Evolutionary conservation across 1,284 basidiomycete species (phyloP), one percentile per base, ranked within the genome.

Genomic region (Taiwanofungus camphoratus): DNA sequence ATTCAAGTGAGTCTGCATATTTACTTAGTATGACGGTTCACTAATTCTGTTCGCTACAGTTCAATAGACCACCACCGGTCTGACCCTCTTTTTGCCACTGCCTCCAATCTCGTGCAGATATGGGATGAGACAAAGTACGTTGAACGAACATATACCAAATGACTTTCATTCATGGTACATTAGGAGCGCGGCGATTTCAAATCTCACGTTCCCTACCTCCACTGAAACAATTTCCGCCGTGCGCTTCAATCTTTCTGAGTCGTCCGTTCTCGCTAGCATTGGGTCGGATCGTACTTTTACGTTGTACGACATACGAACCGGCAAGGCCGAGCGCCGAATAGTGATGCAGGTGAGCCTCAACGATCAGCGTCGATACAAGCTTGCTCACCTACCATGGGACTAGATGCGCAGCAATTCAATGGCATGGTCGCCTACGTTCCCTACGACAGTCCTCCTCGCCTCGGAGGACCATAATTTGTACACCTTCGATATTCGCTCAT

Each of bases 401-500:
- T 50, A 87, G 79, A 90, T 93, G 82, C 79, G 77, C 53, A 82
- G 81, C 56, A 99, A 99, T 56, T 77, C 88, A 27, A 73, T 99
- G 4, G 77, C 91, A 16, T 99, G 94, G 92, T 97, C 92, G 39
- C 95, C 96, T 0, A 92, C 92, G 0, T 87, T 95, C 61, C 95
- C 96, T 1, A 97, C 94, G 0, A 77, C 85, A 3, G 70, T 98
- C 29, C 79, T 98, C 2, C 78, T 98, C 12, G 96, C 91, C 11
- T 96, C 92, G 1, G 96, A 99, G 69, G 96, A 99, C 62, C 94
- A 98, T 70, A 97, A 98, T 58, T 73, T 99, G 31, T 99, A 99
- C 67, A 98, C 96, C 0, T 99, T 96, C 63, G 96, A 99, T 60
- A 89, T 99, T 49, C 81, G 95, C 34, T 82, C 89, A 46, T 74